Conservation (phyloP, 352 stramenopile genomes). For the Phytophthora boehmeriae region DNA sequence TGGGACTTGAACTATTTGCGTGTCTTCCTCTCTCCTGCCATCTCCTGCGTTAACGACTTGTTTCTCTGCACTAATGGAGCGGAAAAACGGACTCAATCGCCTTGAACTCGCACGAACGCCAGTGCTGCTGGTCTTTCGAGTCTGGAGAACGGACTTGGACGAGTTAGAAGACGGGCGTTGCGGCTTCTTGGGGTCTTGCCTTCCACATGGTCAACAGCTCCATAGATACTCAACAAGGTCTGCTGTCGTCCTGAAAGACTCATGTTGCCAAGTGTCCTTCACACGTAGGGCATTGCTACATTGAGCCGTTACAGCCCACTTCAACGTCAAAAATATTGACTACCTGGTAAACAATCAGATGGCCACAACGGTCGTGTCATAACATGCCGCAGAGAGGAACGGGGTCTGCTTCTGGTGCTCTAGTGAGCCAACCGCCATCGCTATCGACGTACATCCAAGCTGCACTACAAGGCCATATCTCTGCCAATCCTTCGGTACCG, state of each 20-base stretch:
- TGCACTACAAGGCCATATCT: constrained; percentile 17
- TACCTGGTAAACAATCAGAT: neutral
- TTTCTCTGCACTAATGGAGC: neutral
- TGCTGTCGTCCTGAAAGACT: constrained; percentile 34
- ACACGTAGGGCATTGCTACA: neutral
- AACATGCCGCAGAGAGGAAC: constrained; percentile 1
- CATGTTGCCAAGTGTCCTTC: constrained; percentile 19
- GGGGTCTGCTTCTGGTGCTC: neutral
- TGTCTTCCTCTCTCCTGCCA: neutral
- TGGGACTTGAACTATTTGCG: neutral
- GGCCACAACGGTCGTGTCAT: neutral
- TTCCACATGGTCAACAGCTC: neutral
- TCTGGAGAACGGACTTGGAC: neutral
- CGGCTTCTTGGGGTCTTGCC: constrained; percentile 16
- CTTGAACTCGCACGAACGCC: neutral
- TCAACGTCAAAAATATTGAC: constrained; percentile 7
- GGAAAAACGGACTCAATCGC: constrained; percentile 8
- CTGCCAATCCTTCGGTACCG: neutral
- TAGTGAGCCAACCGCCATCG: constrained; percentile 8
- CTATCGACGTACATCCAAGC: constrained; percentile 23
- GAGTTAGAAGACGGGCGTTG: constrained; percentile 9
- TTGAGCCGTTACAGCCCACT: constrained; percentile 5
- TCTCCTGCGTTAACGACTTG: neutral
- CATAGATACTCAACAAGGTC: constrained; percentile 48
- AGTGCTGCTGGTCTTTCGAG: constrained; percentile 1